A percentile compares a stretch with the other conserved stretches of the same genome.
Conservation (phyloP, 1,284 basidiomycete species). For the Entoloma clypeatum region DNA sequence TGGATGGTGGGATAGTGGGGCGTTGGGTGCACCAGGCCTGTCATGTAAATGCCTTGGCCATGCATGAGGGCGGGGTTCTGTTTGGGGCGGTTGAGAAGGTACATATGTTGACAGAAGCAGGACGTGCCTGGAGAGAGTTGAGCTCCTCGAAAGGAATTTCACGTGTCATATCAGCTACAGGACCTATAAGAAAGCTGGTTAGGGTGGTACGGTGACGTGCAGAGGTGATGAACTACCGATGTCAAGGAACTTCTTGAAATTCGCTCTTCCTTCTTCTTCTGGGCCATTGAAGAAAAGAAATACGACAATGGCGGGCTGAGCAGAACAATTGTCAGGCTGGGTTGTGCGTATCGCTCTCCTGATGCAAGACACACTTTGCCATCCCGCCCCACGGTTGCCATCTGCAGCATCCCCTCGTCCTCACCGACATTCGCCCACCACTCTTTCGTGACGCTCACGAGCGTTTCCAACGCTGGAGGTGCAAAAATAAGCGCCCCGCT, state of each 20-base stretch:
- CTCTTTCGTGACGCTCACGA: slow-evolving; percentile 33
- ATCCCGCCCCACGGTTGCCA: slow-evolving; percentile 29
- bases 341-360: too few relatives aligned
- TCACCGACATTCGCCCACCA: slow-evolving; percentile 31
- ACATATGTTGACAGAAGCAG: background rate
- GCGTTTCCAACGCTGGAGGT: slow-evolving; percentile 27
- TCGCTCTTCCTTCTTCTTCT: slow-evolving; percentile 16
- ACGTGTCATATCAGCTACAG: slow-evolving; percentile 34
- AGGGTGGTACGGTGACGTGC: slow-evolving; percentile 2
- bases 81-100: background rate
- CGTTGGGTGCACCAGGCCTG: slow-evolving; percentile 27
- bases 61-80: slow-evolving; percentile 28
- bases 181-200: slow-evolving; percentile 26
- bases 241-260: slow-evolving; percentile 17
- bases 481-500: slow-evolving; percentile 38
- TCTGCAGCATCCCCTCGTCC: slow-evolving; percentile 36
- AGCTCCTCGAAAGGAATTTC: slow-evolving; percentile 47
- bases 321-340: too few relatives aligned
- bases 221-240: slow-evolving; percentile 1
- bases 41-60: slow-evolving; percentile 32
- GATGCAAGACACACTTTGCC: slow-evolving; percentile 18
- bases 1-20: slow-evolving; percentile 23
- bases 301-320: slow-evolving; percentile 6
- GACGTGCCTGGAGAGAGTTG: slow-evolving; percentile 31
- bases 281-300: slow-evolving; percentile 16